Base-by-base conservation (phyloP, 2,329 filamentous ascomycete species). In the Neonectria magnoliae region DNA sequence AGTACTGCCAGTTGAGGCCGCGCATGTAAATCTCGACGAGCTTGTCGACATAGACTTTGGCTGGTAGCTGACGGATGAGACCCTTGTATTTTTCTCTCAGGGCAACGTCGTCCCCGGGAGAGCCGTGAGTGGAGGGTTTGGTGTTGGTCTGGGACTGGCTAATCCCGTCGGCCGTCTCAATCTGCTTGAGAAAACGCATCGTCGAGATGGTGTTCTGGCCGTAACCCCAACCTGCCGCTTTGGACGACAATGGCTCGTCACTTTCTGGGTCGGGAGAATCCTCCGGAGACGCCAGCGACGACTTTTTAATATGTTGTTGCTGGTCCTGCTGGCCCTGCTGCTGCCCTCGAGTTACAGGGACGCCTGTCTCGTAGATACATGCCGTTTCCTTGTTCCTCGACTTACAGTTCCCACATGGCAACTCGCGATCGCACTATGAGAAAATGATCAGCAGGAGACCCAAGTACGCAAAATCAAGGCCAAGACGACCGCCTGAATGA, bases 1-100 rank as follows among this genome's bases (percentile, higher is more conserved):
- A 84, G 75, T 90, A 90, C 60, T 87, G 84, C 81, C 83, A 87
- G 74, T 90, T 89, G 72, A 88, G 83, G 58, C 88, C 81, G n/a
- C 74, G 73, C 64, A 90, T 85, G 73, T 85, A 90, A 9, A 87
- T 79, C 14, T 79, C 79, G 14, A 87, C 77, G 9, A 90, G 83
- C 66, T 82, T 81, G 67, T 88, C 85, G 53, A 88, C 82, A 71
- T 85, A 85, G 25, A 78, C 77, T 62, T 83, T 82, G 6, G 86
- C 81, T 0, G 88, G 88, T 4, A 90, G 77, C 69, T 88, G 86
- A 22, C 87, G 82, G 54, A 89, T 83, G 18, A 89, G 76, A 25
- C 81, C 80, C 76, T 87, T 88, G 78, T 89, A 90, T 66, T 85
- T 85, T 73, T 88, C 85, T 60, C 83, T 82, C 52, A 84, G 75